These are phyloP conservation scores for Camptophora hylomeconis DNA, from an alignment of 2,329 filamentous ascomycete species.

Conservation along the genomic window DNA sequence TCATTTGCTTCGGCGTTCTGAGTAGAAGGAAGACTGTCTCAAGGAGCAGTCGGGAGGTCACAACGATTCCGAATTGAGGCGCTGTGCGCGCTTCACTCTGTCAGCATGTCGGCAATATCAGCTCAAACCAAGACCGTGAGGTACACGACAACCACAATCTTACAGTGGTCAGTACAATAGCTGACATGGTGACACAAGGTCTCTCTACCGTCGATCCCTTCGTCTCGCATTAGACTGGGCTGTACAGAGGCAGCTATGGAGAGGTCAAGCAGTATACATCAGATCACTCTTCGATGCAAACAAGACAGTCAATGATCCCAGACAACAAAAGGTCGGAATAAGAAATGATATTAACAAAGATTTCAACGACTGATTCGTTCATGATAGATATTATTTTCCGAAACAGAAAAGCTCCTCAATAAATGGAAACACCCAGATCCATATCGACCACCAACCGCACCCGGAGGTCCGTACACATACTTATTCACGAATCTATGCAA, in stretches of 20 bases:
- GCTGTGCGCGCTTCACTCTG: slow-evolving; percentile 6
- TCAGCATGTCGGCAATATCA: slow-evolving; percentile 22
- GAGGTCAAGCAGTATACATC: slow-evolving; percentile 91
- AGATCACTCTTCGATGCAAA: slow-evolving; percentile 90
- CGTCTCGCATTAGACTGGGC: slow-evolving; percentile 94
- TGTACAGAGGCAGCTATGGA: slow-evolving; percentile 84
- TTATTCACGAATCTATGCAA: slow-evolving; percentile 1
- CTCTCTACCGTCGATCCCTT: slow-evolving; percentile 79
- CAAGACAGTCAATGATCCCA: slow-evolving; percentile 66
- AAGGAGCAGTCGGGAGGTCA: slow-evolving; percentile 6
- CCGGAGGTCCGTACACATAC: slow-evolving; percentile 66
- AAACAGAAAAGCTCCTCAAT: slow-evolving; percentile 77
- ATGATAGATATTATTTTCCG: slow-evolving; percentile 61
- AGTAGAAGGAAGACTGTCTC: too few relatives aligned
- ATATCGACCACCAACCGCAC: slow-evolving; percentile 76
- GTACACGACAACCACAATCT: slow-evolving; percentile 19
- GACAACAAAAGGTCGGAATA: slow-evolving; percentile 62
- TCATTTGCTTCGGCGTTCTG: too few relatives aligned
- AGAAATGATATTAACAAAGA: not conserved
- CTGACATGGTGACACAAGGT: slow-evolving; percentile 27
- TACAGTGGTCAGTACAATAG: not conserved
- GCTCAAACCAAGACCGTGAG: slow-evolving; percentile 22
- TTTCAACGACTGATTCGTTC: slow-evolving; percentile 9
- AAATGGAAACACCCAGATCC: slow-evolving; percentile 98
- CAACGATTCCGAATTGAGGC: slow-evolving; percentile 3